Percentiles rank a stretch among this genome's conserved stretches.
Conservation (phyloP, 805 yeast genomes). For the Barnettozyma salicaria region DNA sequence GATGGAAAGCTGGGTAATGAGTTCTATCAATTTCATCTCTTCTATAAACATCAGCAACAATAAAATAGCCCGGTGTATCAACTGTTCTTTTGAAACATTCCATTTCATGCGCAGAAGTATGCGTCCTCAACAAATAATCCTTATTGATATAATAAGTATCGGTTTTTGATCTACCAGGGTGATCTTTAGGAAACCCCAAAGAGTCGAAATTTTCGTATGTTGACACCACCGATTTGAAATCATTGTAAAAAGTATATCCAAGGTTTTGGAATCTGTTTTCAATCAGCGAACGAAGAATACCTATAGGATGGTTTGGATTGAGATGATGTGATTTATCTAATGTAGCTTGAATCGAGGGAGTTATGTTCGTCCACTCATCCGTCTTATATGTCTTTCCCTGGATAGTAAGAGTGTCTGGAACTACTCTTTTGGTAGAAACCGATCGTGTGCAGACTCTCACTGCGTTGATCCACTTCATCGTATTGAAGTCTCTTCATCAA, state of each 20-base stretch:
- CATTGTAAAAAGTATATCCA: constrained; percentile 73
- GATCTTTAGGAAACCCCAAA: constrained; percentile 84
- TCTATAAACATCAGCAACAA: constrained; percentile 93
- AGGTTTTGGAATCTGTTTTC: constrained; percentile 58
- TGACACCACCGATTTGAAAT: constrained; percentile 79
- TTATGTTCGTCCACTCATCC: constrained; percentile 83
- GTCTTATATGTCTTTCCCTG: constrained; percentile 47
- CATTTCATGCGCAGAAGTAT: constrained; percentile 94
- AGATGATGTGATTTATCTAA: constrained; percentile 72
- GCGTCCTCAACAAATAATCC: constrained; percentile 73
- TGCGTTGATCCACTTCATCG: too few species aligned
- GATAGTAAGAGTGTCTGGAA: constrained; percentile 32
- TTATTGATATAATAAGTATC: constrained; percentile 90
- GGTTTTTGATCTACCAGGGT: constrained; percentile 87
- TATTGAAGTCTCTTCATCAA: too few species aligned
- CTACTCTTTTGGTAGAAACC: constrained; percentile 8
- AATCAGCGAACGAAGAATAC: constrained; percentile 70
- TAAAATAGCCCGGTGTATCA: constrained; percentile 79
- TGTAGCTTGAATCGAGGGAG: constrained; percentile 61
- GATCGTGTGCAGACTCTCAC: too few species aligned
- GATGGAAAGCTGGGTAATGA: constrained; percentile 96
- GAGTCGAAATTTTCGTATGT: constrained; percentile 85
- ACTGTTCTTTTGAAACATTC: constrained; percentile 62
- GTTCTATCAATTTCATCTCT: constrained; percentile 93
- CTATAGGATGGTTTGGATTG: constrained; percentile 78